Percentiles rank a stretch among this genome's conserved stretches.
Conservation (phyloP, 805 yeast genomes). For the Starmerella apis region DNA sequence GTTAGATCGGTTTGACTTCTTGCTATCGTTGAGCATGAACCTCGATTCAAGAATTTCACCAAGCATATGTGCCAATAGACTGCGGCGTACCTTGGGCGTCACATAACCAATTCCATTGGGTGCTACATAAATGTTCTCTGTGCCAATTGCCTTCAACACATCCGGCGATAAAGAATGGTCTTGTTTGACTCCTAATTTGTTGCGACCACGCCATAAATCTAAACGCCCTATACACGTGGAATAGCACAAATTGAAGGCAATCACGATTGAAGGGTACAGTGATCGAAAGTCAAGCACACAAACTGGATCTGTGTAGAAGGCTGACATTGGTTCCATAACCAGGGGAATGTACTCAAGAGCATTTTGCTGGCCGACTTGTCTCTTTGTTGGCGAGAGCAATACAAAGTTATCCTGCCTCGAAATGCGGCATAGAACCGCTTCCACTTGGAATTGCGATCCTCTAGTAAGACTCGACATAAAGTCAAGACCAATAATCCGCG, state of each 20-base stretch:
- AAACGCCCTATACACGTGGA: slow-evolving; percentile 37
- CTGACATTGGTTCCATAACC: slow-evolving; percentile 84
- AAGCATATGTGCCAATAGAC: slow-evolving; percentile 73
- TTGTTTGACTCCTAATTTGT: slow-evolving; percentile 28
- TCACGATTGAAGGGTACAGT: slow-evolving; percentile 81
- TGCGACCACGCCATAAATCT: slow-evolving; percentile 28
- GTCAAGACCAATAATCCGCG: slow-evolving; percentile 79
- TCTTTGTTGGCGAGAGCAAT: slow-evolving; percentile 65
- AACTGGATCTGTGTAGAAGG: slow-evolving; percentile 77
- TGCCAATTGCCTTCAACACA: slow-evolving; percentile 31
- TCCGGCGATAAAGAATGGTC: slow-evolving; percentile 39
- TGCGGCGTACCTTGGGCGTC: slow-evolving; percentile 52
- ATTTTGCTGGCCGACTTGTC: slow-evolving; percentile 71
- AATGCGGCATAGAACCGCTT: slow-evolving; percentile 64
- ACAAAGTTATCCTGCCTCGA: slow-evolving; percentile 67
- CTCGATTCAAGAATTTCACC: slow-evolving; percentile 73
- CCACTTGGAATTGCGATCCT: slow-evolving; percentile 92
- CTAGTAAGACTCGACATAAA: slow-evolving; percentile 76
- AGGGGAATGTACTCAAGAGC: slow-evolving; percentile 81
- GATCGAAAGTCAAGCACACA: slow-evolving; percentile 90
- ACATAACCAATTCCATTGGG: slow-evolving; percentile 84
- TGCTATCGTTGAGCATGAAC: slow-evolving; percentile 51
- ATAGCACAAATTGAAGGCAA: slow-evolving; percentile 73
- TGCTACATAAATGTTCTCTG: slow-evolving; percentile 51
- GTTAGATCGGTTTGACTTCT: slow-evolving; percentile 24